Evolutionary conservation across 805 yeast species (phyloP).

Genomic region (Spathaspora girioi): DNA sequence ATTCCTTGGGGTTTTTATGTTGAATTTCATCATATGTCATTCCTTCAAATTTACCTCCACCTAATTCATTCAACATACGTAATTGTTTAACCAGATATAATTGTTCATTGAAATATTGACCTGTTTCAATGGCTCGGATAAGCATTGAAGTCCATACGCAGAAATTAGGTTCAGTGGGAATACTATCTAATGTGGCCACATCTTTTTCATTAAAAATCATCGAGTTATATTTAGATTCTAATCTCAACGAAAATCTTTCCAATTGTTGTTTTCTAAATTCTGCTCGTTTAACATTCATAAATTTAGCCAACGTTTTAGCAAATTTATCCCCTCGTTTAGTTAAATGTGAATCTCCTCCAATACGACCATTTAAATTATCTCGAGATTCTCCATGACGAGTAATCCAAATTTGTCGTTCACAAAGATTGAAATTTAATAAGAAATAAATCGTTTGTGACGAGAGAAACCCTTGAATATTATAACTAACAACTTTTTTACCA

Average conservation of each 20-base stretch:
- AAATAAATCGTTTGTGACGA: slow-evolving; percentile 93
- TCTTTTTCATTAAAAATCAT: slow-evolving; percentile 20
- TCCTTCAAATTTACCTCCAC: slow-evolving; percentile 91
- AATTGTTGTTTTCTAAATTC: slow-evolving; percentile 65
- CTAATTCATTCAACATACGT: slow-evolving; percentile 90
- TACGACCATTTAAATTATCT: slow-evolving; percentile 79
- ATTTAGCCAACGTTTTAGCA: slow-evolving; percentile 66
- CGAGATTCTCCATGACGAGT: slow-evolving; percentile 92
- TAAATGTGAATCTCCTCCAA: slow-evolving; percentile 87
- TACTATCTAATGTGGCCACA: slow-evolving; percentile 14
- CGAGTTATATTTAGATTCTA: slow-evolving; percentile 40
- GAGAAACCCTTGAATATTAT: slow-evolving; percentile 79
- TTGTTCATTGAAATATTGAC: slow-evolving; percentile 69
- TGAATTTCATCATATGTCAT: slow-evolving; percentile 89
- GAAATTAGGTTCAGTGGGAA: slow-evolving; percentile 64
- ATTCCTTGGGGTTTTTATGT: slow-evolving; percentile 69
- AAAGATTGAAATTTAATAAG: slow-evolving; percentile 80
- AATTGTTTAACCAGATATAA: slow-evolving; percentile 77
- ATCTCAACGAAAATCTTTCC: slow-evolving; percentile 45
- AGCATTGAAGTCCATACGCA: slow-evolving; percentile 94
- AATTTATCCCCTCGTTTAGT: slow-evolving; percentile 78
- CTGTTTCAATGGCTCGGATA: slow-evolving; percentile 72
- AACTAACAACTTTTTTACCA: slow-evolving; percentile 90
- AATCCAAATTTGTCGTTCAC: slow-evolving; percentile 90
- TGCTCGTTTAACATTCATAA: slow-evolving; percentile 66